These are phyloP conservation scores for Cryptococcus neoformans DNA, from an alignment of 1,284 basidiomycete genomes.

Conservation along the genomic window DNA sequence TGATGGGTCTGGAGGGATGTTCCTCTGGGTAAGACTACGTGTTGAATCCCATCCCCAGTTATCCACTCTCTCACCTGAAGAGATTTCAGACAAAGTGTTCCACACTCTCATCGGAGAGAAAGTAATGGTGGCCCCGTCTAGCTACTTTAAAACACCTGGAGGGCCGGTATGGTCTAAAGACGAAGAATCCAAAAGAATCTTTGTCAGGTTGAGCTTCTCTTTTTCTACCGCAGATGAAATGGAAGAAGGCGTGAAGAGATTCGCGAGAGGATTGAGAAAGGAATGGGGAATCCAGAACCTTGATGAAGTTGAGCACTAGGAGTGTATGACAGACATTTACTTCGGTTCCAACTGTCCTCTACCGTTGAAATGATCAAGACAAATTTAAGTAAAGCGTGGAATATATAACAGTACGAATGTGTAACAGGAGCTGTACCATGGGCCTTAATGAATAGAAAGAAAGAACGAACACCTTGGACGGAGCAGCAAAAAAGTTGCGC, in stretches of 20 bases:
- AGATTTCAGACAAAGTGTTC: conserved; percentile 30
- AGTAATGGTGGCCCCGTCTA: conserved; percentile 23
- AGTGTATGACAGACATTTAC: too few species aligned
- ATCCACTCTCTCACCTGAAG: conserved; percentile 13
- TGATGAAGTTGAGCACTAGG: too few species aligned
- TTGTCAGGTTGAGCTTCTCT: conserved; percentile 28
- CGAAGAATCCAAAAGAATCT: conserved; percentile 27
- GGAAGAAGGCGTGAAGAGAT: conserved; percentile 31
- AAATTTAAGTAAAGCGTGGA: too few species aligned
- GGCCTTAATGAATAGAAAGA: too few species aligned
- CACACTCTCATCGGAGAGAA: conserved; percentile 16
- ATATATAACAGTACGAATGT: too few species aligned
- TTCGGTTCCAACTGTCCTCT: too few species aligned
- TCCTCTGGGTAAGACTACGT: conserved; percentile 33
- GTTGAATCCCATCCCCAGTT: conserved; percentile 30
- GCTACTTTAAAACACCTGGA: conserved; percentile 29
- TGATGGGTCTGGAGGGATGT: conserved; percentile 33
- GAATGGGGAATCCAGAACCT: conserved; percentile 11
- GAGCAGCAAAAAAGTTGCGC: too few species aligned
- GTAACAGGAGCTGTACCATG: too few species aligned
- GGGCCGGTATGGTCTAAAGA: conserved; percentile 16
- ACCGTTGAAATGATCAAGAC: too few species aligned
- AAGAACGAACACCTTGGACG: too few species aligned
- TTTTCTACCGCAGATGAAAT: conserved; percentile 24
- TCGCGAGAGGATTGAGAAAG: conserved; percentile 22